Evolutionary conservation across 1,284 basidiomycete genomes (phyloP).

Genomic region (Gymnopus androsaceus): DNA sequence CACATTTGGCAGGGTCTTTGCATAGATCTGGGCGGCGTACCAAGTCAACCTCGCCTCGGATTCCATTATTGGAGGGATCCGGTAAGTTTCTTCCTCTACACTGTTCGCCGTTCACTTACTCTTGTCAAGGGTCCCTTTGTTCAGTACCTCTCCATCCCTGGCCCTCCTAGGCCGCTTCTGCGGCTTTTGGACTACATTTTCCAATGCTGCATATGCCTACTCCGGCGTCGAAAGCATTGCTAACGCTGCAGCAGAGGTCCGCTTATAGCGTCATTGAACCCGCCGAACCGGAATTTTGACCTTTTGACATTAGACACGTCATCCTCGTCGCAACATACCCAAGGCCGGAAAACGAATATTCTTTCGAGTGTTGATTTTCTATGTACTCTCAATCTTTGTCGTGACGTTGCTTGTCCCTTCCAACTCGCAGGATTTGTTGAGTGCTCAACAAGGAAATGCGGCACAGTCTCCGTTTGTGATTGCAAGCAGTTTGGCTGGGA

Average conservation of each 20-base stretch:
- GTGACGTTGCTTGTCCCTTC: constrained; percentile 54
- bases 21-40: constrained; percentile 28
- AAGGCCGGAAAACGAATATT: constrained; percentile 49
- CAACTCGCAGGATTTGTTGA: constrained; percentile 40
- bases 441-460: constrained; percentile 21
- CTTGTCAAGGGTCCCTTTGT: constrained; percentile 12
- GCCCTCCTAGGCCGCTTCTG: constrained; percentile 22
- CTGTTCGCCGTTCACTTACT: background rate
- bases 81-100: constrained; percentile 8
- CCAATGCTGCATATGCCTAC: constrained; percentile 7
- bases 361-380: constrained; percentile 59
- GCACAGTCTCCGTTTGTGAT: constrained; percentile 24
- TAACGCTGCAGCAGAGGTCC: constrained; percentile 49
- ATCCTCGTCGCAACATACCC: constrained; percentile 33
- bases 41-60: constrained; percentile 25
- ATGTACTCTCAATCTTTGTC: constrained; percentile 53
- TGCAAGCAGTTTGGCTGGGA: constrained; percentile 1
- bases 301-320: too few relatives aligned
- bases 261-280: too few relatives aligned
- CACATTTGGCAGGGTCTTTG: constrained; percentile 7
- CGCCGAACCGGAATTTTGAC: too few relatives aligned
- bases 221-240: constrained; percentile 21
- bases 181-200: constrained; percentile 23
- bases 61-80: constrained; percentile 28
- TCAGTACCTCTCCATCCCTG: constrained; percentile 19